Evolutionary conservation across 108 stramenopile species (phyloP), one percentile per base, ranked within the genome.

Genomic region (Ochromonas danica): DNA sequence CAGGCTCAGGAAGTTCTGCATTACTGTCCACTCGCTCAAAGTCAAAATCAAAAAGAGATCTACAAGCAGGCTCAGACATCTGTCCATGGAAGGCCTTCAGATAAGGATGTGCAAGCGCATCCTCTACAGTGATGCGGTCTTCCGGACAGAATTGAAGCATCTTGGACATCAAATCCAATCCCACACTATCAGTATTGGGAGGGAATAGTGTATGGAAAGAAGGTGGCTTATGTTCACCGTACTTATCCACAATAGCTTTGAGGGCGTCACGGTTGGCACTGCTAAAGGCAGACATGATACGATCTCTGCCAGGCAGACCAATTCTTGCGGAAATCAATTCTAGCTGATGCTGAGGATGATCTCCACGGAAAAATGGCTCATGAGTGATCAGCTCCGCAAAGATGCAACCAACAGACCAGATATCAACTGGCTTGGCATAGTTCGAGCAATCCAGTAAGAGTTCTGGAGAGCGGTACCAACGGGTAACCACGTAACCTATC

Each of bases 381-480:
- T 75, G 72, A 75, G 25, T 42, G 10, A 75, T 28, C 51, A 75
- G 35, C 25, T 75, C 72, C 3, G 72, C 72, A 36, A 75, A 75
- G 6, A 75, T 75, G 40, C 72, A 75, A 35, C 72, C 72, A 27
- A 75, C 72, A 27, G n/a, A 27, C 72, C 72, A 75, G 6, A 75
- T 42, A 75, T 75, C 72, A 22, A 75, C 72, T 31, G 72, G 31
- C 22, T 36, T 65, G 35, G 43, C 82, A 88, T 87, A 87, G 22
- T 3, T 33, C 6, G 72, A 27, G 38, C 45, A 75, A 38, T 36
- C 72, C 3, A 6, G 38, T 36, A 75, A 60, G 10, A 98, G 84
- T 82, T 99, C 98, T 6, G 98, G 98, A 31, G 98, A 96, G 39
- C 98, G 86, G 85, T 99, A 99, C 98, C 98, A 99, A 17, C 98